A percentile compares a stretch with the other conserved stretches of the same genome.
Evolutionary conservation across 768 basidiomycete genomes (phyloP).

Genomic region (Boletellus ananas): DNA sequence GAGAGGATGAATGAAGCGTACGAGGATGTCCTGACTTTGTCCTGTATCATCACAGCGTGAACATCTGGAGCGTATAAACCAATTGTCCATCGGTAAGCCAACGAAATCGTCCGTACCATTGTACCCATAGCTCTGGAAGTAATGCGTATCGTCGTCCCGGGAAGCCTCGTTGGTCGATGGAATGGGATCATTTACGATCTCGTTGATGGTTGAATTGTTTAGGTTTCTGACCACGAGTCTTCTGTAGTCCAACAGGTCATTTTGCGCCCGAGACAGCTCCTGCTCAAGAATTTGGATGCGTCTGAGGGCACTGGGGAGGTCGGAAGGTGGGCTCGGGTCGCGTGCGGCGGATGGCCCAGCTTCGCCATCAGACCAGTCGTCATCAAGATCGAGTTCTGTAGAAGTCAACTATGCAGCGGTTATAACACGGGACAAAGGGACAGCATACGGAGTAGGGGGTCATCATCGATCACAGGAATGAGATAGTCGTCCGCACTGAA

Average conservation of each 20-base stretch:
- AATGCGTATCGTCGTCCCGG: slow-evolving; percentile 89
- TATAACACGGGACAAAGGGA: neutral
- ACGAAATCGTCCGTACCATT: slow-evolving; percentile 56
- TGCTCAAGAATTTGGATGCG: slow-evolving; percentile 58
- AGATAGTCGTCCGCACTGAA: slow-evolving; percentile 78
- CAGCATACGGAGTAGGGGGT: slow-evolving; percentile 81
- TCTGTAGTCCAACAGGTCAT: slow-evolving; percentile 62
- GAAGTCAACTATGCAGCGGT: neutral
- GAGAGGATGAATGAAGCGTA: slow-evolving; percentile 90
- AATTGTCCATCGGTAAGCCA: neutral
- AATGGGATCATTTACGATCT: slow-evolving; percentile 38
- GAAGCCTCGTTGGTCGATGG: slow-evolving; percentile 19
- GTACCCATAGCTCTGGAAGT: slow-evolving; percentile 85
- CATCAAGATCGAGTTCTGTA: slow-evolving; percentile 60
- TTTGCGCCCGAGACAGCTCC: slow-evolving; percentile 55
- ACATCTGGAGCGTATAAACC: slow-evolving; percentile 53
- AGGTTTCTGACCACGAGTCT: slow-evolving; percentile 52
- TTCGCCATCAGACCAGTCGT: slow-evolving; percentile 67
- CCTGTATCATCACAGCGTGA: slow-evolving; percentile 95
- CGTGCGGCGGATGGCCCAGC: neutral
- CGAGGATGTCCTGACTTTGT: slow-evolving; percentile 88
- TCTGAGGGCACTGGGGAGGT: slow-evolving; percentile 34
- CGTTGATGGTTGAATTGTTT: slow-evolving; percentile 42
- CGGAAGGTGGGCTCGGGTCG: slow-evolving; percentile 19
- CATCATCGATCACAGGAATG: slow-evolving; percentile 77